phyloP scores from a whole-genome alignment of 805 yeast species.

The Grigorovia jiainica region DNA sequence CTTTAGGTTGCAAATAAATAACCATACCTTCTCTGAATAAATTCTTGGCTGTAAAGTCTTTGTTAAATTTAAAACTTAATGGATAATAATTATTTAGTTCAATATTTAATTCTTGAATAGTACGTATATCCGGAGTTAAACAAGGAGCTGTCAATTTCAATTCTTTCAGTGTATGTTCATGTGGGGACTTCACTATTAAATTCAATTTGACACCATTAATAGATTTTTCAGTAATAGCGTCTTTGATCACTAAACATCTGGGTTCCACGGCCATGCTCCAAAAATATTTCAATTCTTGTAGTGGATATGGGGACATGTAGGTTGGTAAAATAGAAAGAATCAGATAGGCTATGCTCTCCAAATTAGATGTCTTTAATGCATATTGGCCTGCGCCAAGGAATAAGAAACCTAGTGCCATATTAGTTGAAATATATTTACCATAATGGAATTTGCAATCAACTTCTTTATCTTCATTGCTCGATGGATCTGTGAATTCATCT shows the following conservation, averaged over 20 bases:
- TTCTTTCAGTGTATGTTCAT: constrained; percentile 32
- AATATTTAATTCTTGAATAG: constrained; percentile 40
- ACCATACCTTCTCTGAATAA: constrained; percentile 24
- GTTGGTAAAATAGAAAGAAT: constrained; percentile 68
- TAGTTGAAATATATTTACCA: constrained; percentile 69
- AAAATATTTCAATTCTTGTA: constrained; percentile 80
- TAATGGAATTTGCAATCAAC: constrained; percentile 31
- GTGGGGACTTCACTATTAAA: constrained; percentile 23
- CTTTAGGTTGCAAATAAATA: constrained; percentile 17
- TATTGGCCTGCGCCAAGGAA: constrained; percentile 91
- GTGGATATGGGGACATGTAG: constrained; percentile 35
- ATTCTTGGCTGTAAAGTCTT: constrained; percentile 15
- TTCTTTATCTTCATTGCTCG: constrained; percentile 6
- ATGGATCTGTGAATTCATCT: constrained; percentile 4
- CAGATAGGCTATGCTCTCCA: constrained; percentile 34
- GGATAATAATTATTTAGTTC: constrained; percentile 43
- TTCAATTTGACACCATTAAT: constrained; percentile 36
- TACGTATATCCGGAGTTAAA: constrained; percentile 50
- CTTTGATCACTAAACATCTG: constrained; percentile 70
- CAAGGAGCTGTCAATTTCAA: constrained; percentile 46
- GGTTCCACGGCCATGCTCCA: constrained; percentile 83
- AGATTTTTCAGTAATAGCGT: constrained; percentile 52
- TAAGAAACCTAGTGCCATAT: constrained; percentile 76
- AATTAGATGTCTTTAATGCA: constrained; percentile 55
- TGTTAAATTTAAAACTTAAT: constrained; percentile 32